Evolutionary conservation across 345 rosid species (phyloP).

Genomic region (Melaleuca quinquenervia): DNA sequence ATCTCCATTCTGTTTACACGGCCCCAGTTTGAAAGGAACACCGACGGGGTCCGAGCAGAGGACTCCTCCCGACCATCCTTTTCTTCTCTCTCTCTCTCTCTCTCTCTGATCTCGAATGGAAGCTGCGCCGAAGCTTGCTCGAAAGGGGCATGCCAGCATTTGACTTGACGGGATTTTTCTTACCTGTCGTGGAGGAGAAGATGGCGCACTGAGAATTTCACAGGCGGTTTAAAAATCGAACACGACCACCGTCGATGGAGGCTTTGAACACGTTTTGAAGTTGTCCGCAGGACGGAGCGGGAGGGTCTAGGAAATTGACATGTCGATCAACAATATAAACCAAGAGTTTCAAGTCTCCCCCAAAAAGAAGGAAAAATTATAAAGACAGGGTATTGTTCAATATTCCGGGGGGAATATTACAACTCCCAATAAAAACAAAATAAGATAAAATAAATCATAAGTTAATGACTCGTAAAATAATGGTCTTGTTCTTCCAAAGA

Average conservation of each 20-base stretch:
- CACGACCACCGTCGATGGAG: neutral
- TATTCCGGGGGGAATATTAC: neutral
- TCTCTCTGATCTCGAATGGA: neutral
- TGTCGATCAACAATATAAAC: neutral
- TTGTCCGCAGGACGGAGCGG: neutral
- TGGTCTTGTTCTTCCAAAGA: neutral
- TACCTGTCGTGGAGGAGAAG: neutral
- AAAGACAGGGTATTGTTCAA: neutral
- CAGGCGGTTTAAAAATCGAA: neutral
- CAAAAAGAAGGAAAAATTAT: neutral
- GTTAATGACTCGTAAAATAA: neutral
- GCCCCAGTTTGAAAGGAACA: neutral
- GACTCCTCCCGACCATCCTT: neutral
- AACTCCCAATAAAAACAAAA: neutral
- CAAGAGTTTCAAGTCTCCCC: neutral
- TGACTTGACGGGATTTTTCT: neutral
- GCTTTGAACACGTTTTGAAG: neutral
- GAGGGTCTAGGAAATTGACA: neutral
- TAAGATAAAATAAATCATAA: neutral
- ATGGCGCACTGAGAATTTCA: neutral
- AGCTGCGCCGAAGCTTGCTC: neutral
- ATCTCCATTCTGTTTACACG: neutral
- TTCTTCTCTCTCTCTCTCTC: neutral
- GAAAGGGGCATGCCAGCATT: neutral
- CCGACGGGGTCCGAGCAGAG: neutral